phyloP scores from a whole-genome alignment of 2,329 filamentous ascomycete species.

The Plenodomus biglobosus region DNA sequence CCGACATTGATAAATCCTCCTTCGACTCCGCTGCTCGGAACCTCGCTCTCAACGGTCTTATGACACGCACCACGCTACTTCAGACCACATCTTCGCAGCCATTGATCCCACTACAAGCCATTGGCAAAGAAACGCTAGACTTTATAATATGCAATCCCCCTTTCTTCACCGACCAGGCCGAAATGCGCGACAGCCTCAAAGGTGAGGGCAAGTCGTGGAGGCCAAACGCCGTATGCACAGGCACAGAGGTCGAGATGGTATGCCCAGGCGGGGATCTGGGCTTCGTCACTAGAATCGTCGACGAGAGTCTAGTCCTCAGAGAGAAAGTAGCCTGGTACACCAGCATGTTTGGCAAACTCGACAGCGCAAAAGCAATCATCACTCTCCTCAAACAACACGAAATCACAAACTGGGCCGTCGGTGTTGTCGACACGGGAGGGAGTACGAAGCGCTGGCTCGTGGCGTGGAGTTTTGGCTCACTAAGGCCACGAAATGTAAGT shows the following conservation, averaged over 20 bases:
- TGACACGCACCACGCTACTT: slow-evolving; percentile 65
- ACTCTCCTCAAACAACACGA: slow-evolving; percentile 57
- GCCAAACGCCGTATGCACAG: slow-evolving; percentile 74
- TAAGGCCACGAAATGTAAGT: slow-evolving; percentile 61
- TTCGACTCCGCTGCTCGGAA: slow-evolving; percentile 68
- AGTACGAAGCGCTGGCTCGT: slow-evolving; percentile 85
- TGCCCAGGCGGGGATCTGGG: slow-evolving; percentile 73
- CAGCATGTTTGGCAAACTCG: slow-evolving; percentile 82
- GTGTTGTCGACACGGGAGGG: slow-evolving; percentile 71
- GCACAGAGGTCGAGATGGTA: slow-evolving; percentile 83
- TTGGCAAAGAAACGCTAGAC: slow-evolving; percentile 61
- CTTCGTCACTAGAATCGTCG: slow-evolving; percentile 71
- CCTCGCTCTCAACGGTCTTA: slow-evolving; percentile 65
- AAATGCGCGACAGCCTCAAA: slow-evolving; percentile 61
- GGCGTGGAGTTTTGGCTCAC: slow-evolving; percentile 77
- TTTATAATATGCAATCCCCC: slow-evolving; percentile 95
- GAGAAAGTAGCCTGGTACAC: slow-evolving; percentile 81
- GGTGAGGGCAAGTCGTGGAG: slow-evolving; percentile 66
- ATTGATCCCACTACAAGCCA: slow-evolving; percentile 65
- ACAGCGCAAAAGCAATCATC: slow-evolving; percentile 65
- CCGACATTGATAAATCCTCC: slow-evolving; percentile 75
- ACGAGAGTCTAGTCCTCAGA: slow-evolving; percentile 64
- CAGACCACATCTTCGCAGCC: slow-evolving; percentile 54
- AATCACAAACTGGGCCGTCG: slow-evolving; percentile 79
- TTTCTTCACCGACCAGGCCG: slow-evolving; percentile 77